A percentile compares a stretch with the other conserved stretches of the same genome.
Conservation (phyloP, 192 early-diverging fungal species). For the Gorgonomyces haynaldii region DNA sequence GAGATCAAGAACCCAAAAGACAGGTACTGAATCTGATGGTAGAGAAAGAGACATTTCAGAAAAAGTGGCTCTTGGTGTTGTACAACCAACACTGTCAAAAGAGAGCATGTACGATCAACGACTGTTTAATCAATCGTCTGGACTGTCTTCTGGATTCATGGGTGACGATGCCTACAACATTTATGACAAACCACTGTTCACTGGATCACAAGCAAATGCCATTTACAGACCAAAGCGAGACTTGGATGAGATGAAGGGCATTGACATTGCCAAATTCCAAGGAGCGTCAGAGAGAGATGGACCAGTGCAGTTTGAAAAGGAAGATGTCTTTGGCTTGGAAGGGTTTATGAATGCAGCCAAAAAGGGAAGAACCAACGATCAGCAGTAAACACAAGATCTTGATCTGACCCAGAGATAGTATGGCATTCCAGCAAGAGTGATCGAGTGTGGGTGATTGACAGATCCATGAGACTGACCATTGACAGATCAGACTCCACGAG, state of each 20-base stretch:
- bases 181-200: constrained; percentile 95
- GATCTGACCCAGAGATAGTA: no score
- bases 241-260: constrained; percentile 49
- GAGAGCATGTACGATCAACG: constrained; percentile 92
- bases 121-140: constrained; percentile 85
- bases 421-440: no score
- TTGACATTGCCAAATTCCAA: constrained; percentile 53
- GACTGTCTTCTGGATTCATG: constrained; percentile 75
- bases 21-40: constrained; percentile 74
- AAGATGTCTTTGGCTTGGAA: constrained; percentile 87
- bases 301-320: constrained; percentile 90
- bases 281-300: constrained; percentile 45
- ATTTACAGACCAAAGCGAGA: constrained; percentile 77
- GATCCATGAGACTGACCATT: no score
- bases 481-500: no score
- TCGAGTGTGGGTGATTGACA: no score
- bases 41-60: constrained; percentile 92
- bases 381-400: not conserved
- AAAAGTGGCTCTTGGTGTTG: constrained; percentile 93
- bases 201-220: constrained; percentile 39
- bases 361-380: constrained; percentile 27
- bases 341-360: constrained; percentile 70
- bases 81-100: constrained; percentile 75
- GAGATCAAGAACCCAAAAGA: constrained; percentile 72
- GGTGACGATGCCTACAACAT: constrained; percentile 85